A percentile compares a stretch with the other conserved stretches of the same genome.
Evolutionary conservation across 768 basidiomycete genomes (phyloP).

Genomic region (Russula ochroleuca): DNA sequence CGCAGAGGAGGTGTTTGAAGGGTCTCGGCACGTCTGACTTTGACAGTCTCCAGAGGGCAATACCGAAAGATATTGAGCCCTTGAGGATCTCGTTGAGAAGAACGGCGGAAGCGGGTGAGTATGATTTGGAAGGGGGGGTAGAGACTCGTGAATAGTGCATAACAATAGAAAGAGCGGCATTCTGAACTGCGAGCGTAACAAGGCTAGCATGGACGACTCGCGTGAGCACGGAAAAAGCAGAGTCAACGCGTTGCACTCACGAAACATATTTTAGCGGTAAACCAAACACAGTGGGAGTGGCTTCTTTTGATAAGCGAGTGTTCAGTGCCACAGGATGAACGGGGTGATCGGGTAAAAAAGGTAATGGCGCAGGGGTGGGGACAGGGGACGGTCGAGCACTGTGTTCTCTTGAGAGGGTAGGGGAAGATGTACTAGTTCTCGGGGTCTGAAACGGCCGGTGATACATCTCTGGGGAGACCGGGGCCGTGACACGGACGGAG

Average conservation of each 20-base stretch:
- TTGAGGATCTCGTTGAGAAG: slow-evolving; percentile 93
- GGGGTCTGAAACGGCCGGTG: slow-evolving; percentile 55
- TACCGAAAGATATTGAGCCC: slow-evolving; percentile 83
- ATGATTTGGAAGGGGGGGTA: slow-evolving; percentile 68
- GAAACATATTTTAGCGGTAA: slow-evolving; percentile 78
- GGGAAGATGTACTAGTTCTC: slow-evolving; percentile 47
- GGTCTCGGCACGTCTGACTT: slow-evolving; percentile 40
- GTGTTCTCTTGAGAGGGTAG: slow-evolving; percentile 35
- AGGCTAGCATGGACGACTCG: slow-evolving; percentile 42
- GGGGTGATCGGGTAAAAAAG: slow-evolving; percentile 21
- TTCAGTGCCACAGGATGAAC: slow-evolving; percentile 22
- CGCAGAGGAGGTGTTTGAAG: slow-evolving; percentile 51
- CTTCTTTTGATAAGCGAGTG: slow-evolving; percentile 22
- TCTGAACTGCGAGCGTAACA: slow-evolving; percentile 88
- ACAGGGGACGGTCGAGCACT: slow-evolving; percentile 37
- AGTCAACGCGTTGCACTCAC: slow-evolving; percentile 41
- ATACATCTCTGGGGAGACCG: slow-evolving; percentile 51
- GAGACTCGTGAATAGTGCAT: slow-evolving; percentile 99
- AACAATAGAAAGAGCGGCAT: slow-evolving; percentile 91
- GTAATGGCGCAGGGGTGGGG: slow-evolving; percentile 6
- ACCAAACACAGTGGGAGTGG: slow-evolving; percentile 56
- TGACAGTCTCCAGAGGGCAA: slow-evolving; percentile 52
- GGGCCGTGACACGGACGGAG: slow-evolving; percentile 24
- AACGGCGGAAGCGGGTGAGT: slow-evolving; percentile 93
- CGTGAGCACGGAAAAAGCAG: slow-evolving; percentile 1